Conservation (phyloP, 75 land plant genomes). For the Ceratopteris richardii region DNA sequence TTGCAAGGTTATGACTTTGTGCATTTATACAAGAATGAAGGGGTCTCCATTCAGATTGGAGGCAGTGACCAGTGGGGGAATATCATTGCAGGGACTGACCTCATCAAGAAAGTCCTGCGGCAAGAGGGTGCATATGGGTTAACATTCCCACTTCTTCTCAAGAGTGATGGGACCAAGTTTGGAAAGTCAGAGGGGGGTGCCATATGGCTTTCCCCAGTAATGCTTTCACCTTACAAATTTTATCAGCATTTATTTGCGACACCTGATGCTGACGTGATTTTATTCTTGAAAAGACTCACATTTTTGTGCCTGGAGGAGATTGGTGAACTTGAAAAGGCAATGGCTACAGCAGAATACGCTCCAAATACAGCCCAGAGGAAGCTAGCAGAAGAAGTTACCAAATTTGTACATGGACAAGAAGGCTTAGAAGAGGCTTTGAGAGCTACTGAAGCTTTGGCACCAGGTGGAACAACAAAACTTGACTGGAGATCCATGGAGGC, state of each 20-base stretch:
- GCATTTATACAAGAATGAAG: conserved; percentile 64
- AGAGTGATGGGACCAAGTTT: conserved; percentile 95
- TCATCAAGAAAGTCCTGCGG: conserved; percentile 63
- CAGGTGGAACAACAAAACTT: conserved; percentile 72
- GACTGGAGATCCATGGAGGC: conserved; percentile 67
- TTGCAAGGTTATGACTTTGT: conserved; percentile 94
- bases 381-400: conserved; percentile 91
- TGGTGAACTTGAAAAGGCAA: conserved; percentile 43
- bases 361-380: conserved; percentile 72
- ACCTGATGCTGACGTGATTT: conserved; percentile 79
- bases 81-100: conserved; percentile 96
- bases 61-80: conserved; percentile 99
- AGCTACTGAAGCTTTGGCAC: conserved; percentile 90
- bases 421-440: conserved; percentile 74
- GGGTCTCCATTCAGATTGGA: conserved; percentile 87
- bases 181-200: conserved; percentile 98
- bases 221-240: conserved; percentile 87
- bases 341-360: conserved; percentile 62
- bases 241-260: conserved; percentile 88
- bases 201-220: conserved; percentile 71
- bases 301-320: conserved; percentile 81
- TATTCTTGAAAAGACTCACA: conserved; percentile 75
- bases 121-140: conserved; percentile 81
- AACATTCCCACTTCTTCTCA: conserved; percentile 89
- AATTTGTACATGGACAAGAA: conserved; percentile 87